Evolutionary conservation across 768 basidiomycete genomes (phyloP).

Genomic region (Pleurotus eryngii): DNA sequence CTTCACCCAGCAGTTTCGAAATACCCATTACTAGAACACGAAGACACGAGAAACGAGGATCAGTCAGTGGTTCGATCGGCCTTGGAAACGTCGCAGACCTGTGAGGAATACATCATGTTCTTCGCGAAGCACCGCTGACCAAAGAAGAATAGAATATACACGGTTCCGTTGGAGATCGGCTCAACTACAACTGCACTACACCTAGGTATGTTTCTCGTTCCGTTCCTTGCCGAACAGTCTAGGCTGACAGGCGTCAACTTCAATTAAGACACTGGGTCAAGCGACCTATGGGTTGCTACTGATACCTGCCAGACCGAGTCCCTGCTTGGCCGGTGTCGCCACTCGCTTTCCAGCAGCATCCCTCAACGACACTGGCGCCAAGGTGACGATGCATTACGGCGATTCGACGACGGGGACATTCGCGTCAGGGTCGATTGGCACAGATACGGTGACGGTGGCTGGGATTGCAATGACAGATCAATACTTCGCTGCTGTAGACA

Average conservation of each 20-base stretch:
- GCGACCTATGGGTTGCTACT: slow-evolving; percentile 67
- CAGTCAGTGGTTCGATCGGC: slow-evolving; percentile 1
- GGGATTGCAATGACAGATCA: slow-evolving; percentile 49
- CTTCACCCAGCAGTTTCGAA: neutral
- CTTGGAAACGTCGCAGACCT: slow-evolving; percentile 1
- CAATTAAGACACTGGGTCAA: slow-evolving; percentile 61
- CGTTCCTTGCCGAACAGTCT: neutral
- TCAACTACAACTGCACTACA: slow-evolving; percentile 38
- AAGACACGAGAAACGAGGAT: neutral
- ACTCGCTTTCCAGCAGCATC: slow-evolving; percentile 39
- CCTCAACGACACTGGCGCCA: slow-evolving; percentile 34
- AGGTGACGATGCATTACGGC: slow-evolving; percentile 52
- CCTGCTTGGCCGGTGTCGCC: slow-evolving; percentile 34
- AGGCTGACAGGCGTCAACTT: neutral
- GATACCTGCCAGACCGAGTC: slow-evolving; percentile 38
- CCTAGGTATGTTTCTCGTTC: slow-evolving; percentile 32
- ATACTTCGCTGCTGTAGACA: slow-evolving; percentile 52
- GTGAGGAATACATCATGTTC: neutral
- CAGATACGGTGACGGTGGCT: slow-evolving; percentile 51
- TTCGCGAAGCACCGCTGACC: neutral
- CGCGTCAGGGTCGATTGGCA: slow-evolving; percentile 54
- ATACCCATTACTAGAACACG: neutral
- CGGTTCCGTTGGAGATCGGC: slow-evolving; percentile 44
- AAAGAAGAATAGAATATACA: slow-evolving; percentile 29
- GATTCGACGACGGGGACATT: slow-evolving; percentile 65